Evolutionary conservation across 1,284 basidiomycete species (phyloP).

Genomic region (Cutaneotrichosporon dermatis): DNA sequence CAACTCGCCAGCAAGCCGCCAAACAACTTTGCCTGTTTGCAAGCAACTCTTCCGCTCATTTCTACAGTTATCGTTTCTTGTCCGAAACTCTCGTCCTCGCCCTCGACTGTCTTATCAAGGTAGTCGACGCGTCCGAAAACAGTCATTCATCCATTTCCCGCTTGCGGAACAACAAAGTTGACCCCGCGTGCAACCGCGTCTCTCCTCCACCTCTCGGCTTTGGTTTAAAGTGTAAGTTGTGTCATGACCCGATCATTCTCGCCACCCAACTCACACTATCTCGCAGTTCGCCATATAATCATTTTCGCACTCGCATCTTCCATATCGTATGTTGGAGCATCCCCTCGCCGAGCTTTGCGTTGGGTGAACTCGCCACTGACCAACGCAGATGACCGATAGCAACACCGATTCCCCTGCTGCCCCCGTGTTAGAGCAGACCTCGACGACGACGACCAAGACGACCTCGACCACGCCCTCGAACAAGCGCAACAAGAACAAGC

Average conservation of each 20-base stretch:
- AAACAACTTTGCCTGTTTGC: too few relatives aligned
- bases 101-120: too few relatives aligned
- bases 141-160: too few relatives aligned
- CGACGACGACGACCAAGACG: too few relatives aligned
- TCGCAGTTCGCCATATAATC: background rate
- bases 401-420: conserved; percentile 3
- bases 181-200: background rate
- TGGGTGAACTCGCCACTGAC: too few relatives aligned
- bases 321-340: background rate
- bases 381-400: conserved; percentile 13
- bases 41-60: too few relatives aligned
- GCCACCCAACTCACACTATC: conserved; percentile 1
- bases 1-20: too few relatives aligned
- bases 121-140: too few relatives aligned
- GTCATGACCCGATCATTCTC: background rate
- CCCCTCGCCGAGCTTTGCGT: too few relatives aligned
- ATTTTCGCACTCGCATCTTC: background rate
- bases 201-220: background rate
- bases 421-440: background rate
- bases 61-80: too few relatives aligned
- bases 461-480: background rate
- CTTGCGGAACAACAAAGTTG: too few relatives aligned
- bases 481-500: background rate
- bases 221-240: background rate
- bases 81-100: too few relatives aligned